Conservation (phyloP, 345 rosid genomes). For the Cardiospermum halicacabum region DNA sequence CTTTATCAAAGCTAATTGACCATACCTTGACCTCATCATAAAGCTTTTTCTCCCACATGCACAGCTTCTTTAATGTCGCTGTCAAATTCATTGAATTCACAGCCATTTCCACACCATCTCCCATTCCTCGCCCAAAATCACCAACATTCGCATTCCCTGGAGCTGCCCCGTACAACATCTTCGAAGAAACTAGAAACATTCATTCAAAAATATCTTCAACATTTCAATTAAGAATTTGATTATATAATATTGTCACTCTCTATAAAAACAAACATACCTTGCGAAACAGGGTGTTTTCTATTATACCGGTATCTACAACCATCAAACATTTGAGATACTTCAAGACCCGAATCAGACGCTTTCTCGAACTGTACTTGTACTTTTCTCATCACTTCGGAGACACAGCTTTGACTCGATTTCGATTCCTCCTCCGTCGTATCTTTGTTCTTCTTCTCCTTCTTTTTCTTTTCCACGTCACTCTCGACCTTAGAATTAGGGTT, state of each 20-base stretch:
- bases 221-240: too few relatives aligned
- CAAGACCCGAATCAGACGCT: slow-evolving; percentile 43
- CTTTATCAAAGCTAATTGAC: slow-evolving; percentile 6
- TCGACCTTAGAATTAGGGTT: neutral
- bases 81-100: slow-evolving; percentile 40
- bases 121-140: slow-evolving; percentile 13
- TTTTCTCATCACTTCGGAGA: slow-evolving; percentile 27
- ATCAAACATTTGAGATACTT: slow-evolving; percentile 33
- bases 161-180: slow-evolving; percentile 25
- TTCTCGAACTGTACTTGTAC: slow-evolving; percentile 28
- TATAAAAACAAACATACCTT: slow-evolving; percentile 18
- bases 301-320: slow-evolving; percentile 36
- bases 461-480: slow-evolving; percentile 15
- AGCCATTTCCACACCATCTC: slow-evolving; percentile 23
- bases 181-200: slow-evolving; percentile 29
- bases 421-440: slow-evolving; percentile 9
- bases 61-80: slow-evolving; percentile 46
- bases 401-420: slow-evolving; percentile 5
- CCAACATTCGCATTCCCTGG: slow-evolving; percentile 14
- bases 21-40: slow-evolving; percentile 68
- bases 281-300: slow-evolving; percentile 20
- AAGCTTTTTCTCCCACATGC: slow-evolving; percentile 73
- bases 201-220: neutral
- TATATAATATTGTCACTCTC: too few relatives aligned
- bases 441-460: slow-evolving; percentile 20